phyloP scores from a whole-genome alignment of 129 eudicot species.

The Flaveria linearis region DNA sequence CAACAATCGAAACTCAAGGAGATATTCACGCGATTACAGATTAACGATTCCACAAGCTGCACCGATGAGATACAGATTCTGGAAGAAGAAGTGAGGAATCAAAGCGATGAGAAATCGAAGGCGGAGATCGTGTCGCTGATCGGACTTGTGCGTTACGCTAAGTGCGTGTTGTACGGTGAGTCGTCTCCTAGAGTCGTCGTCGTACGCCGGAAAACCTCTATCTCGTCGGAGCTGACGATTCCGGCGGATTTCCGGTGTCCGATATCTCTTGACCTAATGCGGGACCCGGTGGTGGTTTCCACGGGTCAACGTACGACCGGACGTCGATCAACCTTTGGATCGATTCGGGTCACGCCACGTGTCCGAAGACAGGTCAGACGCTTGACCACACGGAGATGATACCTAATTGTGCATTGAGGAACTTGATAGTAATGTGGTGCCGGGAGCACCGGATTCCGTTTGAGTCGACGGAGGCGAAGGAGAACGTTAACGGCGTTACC shows the following conservation, averaged over 20 bases:
- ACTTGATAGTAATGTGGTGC: constrained; percentile 94
- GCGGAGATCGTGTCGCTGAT: constrained; percentile 62
- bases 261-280: constrained; percentile 74
- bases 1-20: constrained; percentile 48
- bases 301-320: constrained; percentile 95
- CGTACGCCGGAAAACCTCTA: constrained; percentile 34
- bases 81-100: constrained; percentile 73
- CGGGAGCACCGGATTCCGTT: constrained; percentile 79
- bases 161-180: constrained; percentile 84
- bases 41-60: constrained; percentile 61
- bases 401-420: constrained; percentile 70
- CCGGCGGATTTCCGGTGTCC: constrained; percentile 94
- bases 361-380: constrained; percentile 91
- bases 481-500: constrained; percentile 42
- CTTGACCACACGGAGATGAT: constrained; percentile 70
- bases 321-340: constrained; percentile 74
- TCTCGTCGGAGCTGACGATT: constrained; percentile 49
- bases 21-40: constrained; percentile 47
- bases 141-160: constrained; percentile 82
- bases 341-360: constrained; percentile 91
- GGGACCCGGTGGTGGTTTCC: constrained; percentile 84
- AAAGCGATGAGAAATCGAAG: constrained; percentile 56
- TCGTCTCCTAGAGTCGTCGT: constrained; percentile 45
- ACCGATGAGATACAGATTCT: constrained; percentile 66
- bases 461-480: constrained; percentile 53